Base-by-base conservation (phyloP, 2,329 filamentous ascomycete genomes). In the Ophiocordyceps camponoti-rufipedis region DNA sequence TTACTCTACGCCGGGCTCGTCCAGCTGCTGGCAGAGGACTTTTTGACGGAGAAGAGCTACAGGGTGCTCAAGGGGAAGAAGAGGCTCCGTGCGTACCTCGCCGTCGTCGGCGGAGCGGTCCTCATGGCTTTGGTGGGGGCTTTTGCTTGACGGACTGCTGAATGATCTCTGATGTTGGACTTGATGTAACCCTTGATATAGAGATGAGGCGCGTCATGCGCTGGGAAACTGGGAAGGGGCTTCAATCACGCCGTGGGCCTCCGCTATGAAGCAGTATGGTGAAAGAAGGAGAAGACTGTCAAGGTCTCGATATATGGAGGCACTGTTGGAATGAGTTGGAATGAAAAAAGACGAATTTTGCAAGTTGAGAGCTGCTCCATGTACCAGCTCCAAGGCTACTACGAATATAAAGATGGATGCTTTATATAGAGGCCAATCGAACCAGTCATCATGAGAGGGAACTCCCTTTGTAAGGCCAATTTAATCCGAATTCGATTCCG, bases 1-100 rank as follows among this genome's bases (percentile, higher is more conserved):
- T 62, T 94, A 28, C 67, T 93, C 4, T 93, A 89, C 57, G 85
- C 86, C 0, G 85, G 84, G 0, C 65, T 94, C 41, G 86, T 93
- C 4, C 85, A 94, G 63, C 69, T 94, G 18, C 69, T 94, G 42
- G 82, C 85, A 0, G 85, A 93, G 61, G 86, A 94, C 54, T 93
- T 93, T 53, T 56, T 87, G 48, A 78, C 75, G 12, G 81, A 85
- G 52, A 80, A 83, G 66, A 85, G 80, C 59, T 85, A 83, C 68
- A 71, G 69, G 53, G 67, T 74, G 18, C 63, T 86, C 35, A 72
- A 71, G 47, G 82, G 82, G 0, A 71, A 62, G 55, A 74, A 67
- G 53, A 67, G 82, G 32, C 62, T 78, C 12, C 68, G 72, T 44
- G 82, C 82, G 0, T 84, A 77, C 47, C 47, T 77, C 29, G 65